phyloP scores from a whole-genome alignment of 1,139 yeast genomes.

The Suhomyces atakaporum region DNA sequence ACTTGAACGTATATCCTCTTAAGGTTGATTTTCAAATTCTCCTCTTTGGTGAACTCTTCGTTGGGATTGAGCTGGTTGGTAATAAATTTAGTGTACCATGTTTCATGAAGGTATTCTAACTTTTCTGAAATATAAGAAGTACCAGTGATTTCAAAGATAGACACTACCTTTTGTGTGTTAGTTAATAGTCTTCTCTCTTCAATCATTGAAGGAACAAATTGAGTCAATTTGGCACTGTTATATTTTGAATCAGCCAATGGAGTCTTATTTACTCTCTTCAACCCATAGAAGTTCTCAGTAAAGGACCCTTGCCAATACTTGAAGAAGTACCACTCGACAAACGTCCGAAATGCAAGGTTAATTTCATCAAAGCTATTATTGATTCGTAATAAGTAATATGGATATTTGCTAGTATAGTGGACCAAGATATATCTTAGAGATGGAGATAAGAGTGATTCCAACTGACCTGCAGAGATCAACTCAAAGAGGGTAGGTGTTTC shows the following conservation, averaged over 20 bases:
- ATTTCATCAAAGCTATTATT: conserved; percentile 79
- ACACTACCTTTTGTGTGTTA: conserved; percentile 53
- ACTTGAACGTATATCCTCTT: conserved; percentile 53
- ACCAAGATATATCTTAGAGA: conserved; percentile 79
- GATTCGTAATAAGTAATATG: conserved; percentile 61
- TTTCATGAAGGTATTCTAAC: conserved; percentile 64
- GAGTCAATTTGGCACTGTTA: conserved; percentile 39
- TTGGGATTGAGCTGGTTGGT: conserved; percentile 44
- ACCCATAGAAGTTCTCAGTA: conserved; percentile 89
- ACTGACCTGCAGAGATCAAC: conserved; percentile 76
- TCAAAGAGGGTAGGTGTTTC: conserved; percentile 83
- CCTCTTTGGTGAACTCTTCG: conserved; percentile 34
- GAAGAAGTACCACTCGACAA: conserved; percentile 75
- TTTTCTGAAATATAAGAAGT: conserved; percentile 71
- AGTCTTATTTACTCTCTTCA: conserved; percentile 61
- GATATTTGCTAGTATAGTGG: conserved; percentile 79
- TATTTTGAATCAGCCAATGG: conserved; percentile 35
- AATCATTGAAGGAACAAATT: conserved; percentile 49
- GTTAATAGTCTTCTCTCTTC: conserved; percentile 60
- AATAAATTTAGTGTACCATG: conserved; percentile 59
- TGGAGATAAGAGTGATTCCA: conserved; percentile 77
- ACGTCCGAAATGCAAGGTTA: conserved; percentile 59
- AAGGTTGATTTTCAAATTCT: conserved; percentile 30
- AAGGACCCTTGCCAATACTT: conserved; percentile 81
- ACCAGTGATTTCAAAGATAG: conserved; percentile 66